Base-by-base conservation (phyloP, 1,284 basidiomycete species). In the Spongispora temasekensis region DNA sequence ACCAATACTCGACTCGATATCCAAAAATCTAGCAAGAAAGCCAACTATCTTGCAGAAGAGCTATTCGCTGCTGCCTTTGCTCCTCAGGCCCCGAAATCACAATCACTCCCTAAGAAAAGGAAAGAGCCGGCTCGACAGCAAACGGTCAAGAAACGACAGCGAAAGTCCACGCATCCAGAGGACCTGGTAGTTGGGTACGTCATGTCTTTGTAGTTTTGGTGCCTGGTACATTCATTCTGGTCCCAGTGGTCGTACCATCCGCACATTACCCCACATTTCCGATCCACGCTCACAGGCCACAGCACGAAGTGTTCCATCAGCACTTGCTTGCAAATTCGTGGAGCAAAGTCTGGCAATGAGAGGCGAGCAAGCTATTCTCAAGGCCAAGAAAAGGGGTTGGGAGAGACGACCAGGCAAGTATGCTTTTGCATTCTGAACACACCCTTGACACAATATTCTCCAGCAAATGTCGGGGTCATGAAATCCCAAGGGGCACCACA, bases 21-120 rank as follows among this genome's bases (percentile, higher is more conserved):
- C 28, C 40, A 17, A 27, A 56, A 19, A 46, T 25, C 48, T 40
- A 25, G 30, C 28, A 62, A 32, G 54, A 76, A 70, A 62, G 64
- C 68, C 17, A 71, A 77, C 46, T 79, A 83, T 64, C 79, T 84
- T 19, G 78, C 81, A 8, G 83, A 84, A 63, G 77, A 81, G 55
- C 68, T 84, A 28, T 84, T 84, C 65, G 61, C 71, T 2, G 74
- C 80, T 59, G 83, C 83, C 1, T 83, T 84, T 63, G 66, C 77
- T 2, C 63, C 73, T 4, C 71, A 67, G 52, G 73, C 63, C 52
- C 70, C 44, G 64, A 71, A 62, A 35, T 21, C n/a, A 1, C 12
- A 62, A 35, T 21, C n/a, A 1, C 12, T 4, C 1, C 30, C 46
- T 46, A 55, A 64, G 57, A 60, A 64, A 57, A 51, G 31, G 2